Conservation (phyloP, 2,329 filamentous ascomycete species). For the Hortaea sp. region DNA sequence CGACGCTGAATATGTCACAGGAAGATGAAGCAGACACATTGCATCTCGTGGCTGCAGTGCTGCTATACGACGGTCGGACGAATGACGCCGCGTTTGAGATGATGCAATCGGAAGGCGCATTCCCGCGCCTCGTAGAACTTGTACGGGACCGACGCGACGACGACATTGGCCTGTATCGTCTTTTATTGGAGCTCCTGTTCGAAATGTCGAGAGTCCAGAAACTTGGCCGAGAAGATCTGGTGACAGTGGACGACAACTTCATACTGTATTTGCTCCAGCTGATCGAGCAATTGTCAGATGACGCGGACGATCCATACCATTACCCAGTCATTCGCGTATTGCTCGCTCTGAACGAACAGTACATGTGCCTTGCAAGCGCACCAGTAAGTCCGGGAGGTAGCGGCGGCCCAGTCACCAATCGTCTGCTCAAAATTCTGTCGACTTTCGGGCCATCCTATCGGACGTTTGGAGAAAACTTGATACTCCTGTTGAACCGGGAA, state of each 20-base stretch:
- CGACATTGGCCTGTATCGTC: slow-evolving; percentile 63
- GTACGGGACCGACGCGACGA: slow-evolving; percentile 55
- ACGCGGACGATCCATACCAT: slow-evolving; percentile 86
- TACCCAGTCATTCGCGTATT: slow-evolving; percentile 89
- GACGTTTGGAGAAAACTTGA: slow-evolving; percentile 96
- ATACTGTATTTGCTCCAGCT: slow-evolving; percentile 74
- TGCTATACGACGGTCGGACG: slow-evolving; percentile 75
- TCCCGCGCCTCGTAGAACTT: slow-evolving; percentile 72
- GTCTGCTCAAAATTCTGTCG: slow-evolving; percentile 84
- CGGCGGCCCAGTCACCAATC: slow-evolving; percentile 61
- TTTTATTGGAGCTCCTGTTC: slow-evolving; percentile 81
- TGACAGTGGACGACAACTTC: slow-evolving; percentile 62
- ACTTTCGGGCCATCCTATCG: slow-evolving; percentile 71
- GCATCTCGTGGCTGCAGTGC: slow-evolving; percentile 70
- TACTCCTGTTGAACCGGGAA: slow-evolving; percentile 87
- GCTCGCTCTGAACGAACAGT: slow-evolving; percentile 96
- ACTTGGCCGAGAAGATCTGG: slow-evolving; percentile 65
- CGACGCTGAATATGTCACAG: slow-evolving; percentile 33
- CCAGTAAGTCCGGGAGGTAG: slow-evolving; percentile 40
- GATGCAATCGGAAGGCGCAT: slow-evolving; percentile 81
- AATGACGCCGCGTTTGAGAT: slow-evolving; percentile 71
- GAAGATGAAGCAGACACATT: slow-evolving; percentile 77
- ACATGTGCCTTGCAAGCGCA: slow-evolving; percentile 61
- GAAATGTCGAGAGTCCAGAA: slow-evolving; percentile 93
- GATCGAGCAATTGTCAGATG: slow-evolving; percentile 78